Base-by-base conservation (phyloP, 768 basidiomycete species). In the Leccinum pellstonianum region DNA sequence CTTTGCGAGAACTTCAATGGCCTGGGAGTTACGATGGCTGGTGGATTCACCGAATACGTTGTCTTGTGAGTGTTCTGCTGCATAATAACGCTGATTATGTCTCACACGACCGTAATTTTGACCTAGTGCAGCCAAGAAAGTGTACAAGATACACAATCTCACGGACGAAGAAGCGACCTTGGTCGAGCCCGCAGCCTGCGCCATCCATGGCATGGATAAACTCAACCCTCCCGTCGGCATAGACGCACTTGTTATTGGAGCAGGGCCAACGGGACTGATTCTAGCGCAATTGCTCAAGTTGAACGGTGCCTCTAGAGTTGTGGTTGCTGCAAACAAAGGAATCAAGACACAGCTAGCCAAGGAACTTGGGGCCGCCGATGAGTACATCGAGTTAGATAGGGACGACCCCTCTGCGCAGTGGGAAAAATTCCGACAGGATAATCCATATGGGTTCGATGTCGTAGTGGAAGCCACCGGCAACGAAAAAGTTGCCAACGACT, bases 1-100 rank as follows among this genome's bases (percentile, higher is more conserved):
- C 78, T 91, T 55, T 95, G 93, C 76, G 91, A 94, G 73, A 81
- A 92, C 76, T 93, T 91, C 73, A 78, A 85, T 58, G 81, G 87
- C 5, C 82, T 86, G 46, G 92, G 91, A 56, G 86, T 93, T 33
- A 88, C 85, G 31, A 79, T 82, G 62, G 85, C 88, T 58, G 93
- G 93, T 57, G 93, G 91, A 14, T 94, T 95, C 69, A 90, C 91
- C 4, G 91, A 93, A 72, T 93, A 93, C 74, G 82, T 91, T 64
- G 83, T 82, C 60, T 90, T 88, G 91, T 93, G 67, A 73, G 88
- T 73, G 4, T 17, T 27, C 6, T 8, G 8, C 19, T 31, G 4
- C 27, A 6, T 6, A 1, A 14, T 23, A 14, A 21, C 19, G 8
- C 23, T 4, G n/a, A 35, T 49, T 48, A 19, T 46, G 27, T 59